A percentile compares a stretch with the other conserved stretches of the same genome.
Evolutionary conservation across 129 eudicot genomes (phyloP).

Genomic region (Artemisia tridentata): DNA sequence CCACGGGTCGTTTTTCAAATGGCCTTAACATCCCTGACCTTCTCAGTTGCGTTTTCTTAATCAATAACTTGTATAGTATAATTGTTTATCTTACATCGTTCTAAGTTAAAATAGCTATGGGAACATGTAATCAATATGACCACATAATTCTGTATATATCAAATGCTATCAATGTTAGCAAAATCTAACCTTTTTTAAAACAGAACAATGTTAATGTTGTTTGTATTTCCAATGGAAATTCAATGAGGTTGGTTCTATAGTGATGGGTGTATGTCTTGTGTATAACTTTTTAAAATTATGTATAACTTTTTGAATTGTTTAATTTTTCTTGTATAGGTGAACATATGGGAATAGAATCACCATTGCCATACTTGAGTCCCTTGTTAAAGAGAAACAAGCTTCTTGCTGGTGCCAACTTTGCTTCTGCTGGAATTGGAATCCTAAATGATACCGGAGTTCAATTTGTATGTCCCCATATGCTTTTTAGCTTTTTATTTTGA

Average conservation of each 20-base stretch:
- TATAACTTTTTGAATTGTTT: too few relatives aligned
- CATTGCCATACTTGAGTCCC: conserved; percentile 46
- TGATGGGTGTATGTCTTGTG: too few relatives aligned
- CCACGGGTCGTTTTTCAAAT: conserved; percentile 67
- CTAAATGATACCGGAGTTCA: conserved; percentile 52
- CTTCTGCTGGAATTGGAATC: conserved; percentile 49
- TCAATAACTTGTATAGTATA: background rate
- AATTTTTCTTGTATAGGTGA: conserved; percentile 21
- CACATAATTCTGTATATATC: background rate
- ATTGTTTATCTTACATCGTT: background rate
- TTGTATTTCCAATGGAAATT: background rate
- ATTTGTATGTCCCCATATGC: conserved; percentile 36
- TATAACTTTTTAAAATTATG: background rate
- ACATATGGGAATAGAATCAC: conserved; percentile 36
- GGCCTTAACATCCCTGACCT: conserved; percentile 66
- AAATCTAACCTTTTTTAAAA: background rate
- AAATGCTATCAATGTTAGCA: background rate
- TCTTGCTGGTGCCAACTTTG: conserved; percentile 54
- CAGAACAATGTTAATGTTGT: background rate
- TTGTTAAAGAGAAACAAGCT: conserved; percentile 37
- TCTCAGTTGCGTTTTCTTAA: conserved; percentile 36
- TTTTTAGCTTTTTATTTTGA: background rate
- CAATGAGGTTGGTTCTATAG: too few relatives aligned
- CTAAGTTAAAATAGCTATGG: background rate
- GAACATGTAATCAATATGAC: background rate